A percentile compares a stretch with the other conserved stretches of the same genome.
Evolutionary conservation across 169 alveolate genomes (phyloP).

Genomic region (Plasmodium berghei): DNA sequence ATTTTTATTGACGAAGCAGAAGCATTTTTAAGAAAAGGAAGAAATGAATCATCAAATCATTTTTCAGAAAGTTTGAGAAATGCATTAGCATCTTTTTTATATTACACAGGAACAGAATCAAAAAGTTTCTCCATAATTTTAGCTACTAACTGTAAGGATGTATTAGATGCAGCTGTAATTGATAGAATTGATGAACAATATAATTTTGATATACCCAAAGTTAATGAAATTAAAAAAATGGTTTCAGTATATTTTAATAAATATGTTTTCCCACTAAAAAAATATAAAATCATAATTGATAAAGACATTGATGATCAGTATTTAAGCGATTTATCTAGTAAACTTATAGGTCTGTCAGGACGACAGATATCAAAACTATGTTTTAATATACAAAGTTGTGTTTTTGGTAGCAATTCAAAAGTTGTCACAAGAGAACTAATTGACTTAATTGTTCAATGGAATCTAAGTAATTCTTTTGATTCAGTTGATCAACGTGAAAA

Average conservation of each 20-base stretch:
- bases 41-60: conserved; percentile 81
- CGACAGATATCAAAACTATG: conserved; percentile 93
- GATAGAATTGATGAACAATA: conserved; percentile 96
- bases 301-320: conserved; percentile 85
- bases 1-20: conserved; percentile 99
- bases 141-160: conserved; percentile 96
- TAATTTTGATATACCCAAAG: conserved; percentile 94
- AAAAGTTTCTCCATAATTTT: conserved; percentile 93
- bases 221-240: conserved; percentile 92
- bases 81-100: conserved; percentile 93
- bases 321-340: conserved; percentile 88
- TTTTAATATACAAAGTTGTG: conserved; percentile 66
- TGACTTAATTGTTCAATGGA: conserved; percentile 57
- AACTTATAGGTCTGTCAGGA: conserved; percentile 95
- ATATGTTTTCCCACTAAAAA: conserved; percentile 87
- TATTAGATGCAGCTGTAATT: conserved; percentile 95
- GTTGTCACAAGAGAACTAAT: conserved; percentile 68
- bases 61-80: conserved; percentile 95
- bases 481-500: background rate
- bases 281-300: conserved; percentile 83
- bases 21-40: conserved; percentile 94
- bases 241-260: conserved; percentile 92
- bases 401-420: conserved; percentile 75
- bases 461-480: conserved; percentile 55
- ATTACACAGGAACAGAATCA: conserved; percentile 97